A percentile compares a stretch with the other conserved stretches of the same genome.
Evolutionary conservation across 768 basidiomycete species (phyloP).

Genomic region (Phylloporus arenicola): DNA sequence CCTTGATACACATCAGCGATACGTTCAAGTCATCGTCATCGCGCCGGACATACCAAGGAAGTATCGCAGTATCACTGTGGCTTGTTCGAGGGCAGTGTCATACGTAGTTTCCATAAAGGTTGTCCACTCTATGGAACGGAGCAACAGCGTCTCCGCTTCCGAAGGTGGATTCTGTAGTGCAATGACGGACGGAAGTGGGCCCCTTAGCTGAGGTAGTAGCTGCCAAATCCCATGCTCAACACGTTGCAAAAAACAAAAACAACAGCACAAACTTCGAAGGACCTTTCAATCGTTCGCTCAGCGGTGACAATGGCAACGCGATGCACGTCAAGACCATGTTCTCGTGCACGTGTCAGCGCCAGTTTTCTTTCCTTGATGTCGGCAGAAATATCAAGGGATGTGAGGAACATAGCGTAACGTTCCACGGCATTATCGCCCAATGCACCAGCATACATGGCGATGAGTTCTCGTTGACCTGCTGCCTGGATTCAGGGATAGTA

Average conservation of each 20-base stretch:
- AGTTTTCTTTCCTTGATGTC: constrained; percentile 59
- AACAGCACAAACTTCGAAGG: constrained; percentile 48
- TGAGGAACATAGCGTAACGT: constrained; percentile 87
- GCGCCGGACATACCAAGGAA: constrained; percentile 66
- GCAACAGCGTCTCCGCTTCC: constrained; percentile 56
- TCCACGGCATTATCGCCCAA: constrained; percentile 88
- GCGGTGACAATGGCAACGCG: constrained; percentile 78
- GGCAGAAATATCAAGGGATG: constrained; percentile 61
- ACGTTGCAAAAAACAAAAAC: constrained; percentile 3
- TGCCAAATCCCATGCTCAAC: constrained; percentile 22
- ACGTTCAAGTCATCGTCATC: background rate
- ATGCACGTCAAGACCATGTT: constrained; percentile 79
- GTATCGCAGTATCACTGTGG: constrained; percentile 83
- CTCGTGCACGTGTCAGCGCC: constrained; percentile 70
- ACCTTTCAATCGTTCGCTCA: constrained; percentile 66
- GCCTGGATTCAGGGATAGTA: constrained; percentile 33
- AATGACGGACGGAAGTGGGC: constrained; percentile 58
- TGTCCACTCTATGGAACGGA: constrained; percentile 93
- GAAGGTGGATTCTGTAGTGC: constrained; percentile 50
- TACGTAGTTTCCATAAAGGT: constrained; percentile 71
- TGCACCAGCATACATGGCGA: constrained; percentile 91
- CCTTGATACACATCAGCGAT: constrained; percentile 36
- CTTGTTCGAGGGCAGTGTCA: constrained; percentile 74
- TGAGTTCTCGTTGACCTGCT: constrained; percentile 77
- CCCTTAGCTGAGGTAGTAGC: constrained; percentile 50